Base-by-base conservation (phyloP, 139 green algal species). In the Astrephomene gubernaculifera region DNA sequence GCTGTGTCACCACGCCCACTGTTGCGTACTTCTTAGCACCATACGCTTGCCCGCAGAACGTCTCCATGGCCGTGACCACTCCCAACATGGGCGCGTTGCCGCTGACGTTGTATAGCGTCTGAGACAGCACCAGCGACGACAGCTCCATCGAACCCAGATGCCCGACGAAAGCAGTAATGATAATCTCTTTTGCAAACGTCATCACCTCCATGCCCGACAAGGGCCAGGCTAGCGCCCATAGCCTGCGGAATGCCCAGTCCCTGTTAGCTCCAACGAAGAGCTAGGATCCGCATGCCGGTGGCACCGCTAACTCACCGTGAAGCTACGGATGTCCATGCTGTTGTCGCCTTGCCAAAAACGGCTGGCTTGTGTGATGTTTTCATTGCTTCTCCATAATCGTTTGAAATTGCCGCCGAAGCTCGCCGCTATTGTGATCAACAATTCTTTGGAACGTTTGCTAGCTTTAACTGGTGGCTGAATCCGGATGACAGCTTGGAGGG, bases 181-280 rank as follows among this genome's bases (percentile, higher is more conserved):
- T 94, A 2, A 94, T 69, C 87, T 94, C 90, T 71, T 94, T 94
- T 53, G 88, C 85, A 69, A 94, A 94, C 0, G 90, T 92, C 41
- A 94, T 86, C 17, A 94, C 88, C 71, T 94, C 88, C 88, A 91
- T n/a, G n/a, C n/a, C n/a, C n/a, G n/a, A n/a, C n/a, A n/a, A n/a
- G n/a, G n/a, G n/a, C n/a, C n/a, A n/a, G 90, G 39, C 90, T 85
- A 94, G 81, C 14, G 81, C 53, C 87, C 88, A 94, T 39, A 93
- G 70, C 82, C 86, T 90, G 85, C 29, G 49, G 17, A 57, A 57
- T 12, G 49, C 49, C 49, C 12, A n/a, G n/a, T n/a, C n/a, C n/a
- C n/a, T n/a, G n/a, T n/a, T n/a, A n/a, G n/a, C n/a, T n/a, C n/a
- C n/a, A n/a, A n/a, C n/a, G n/a, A n/a, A n/a, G n/a, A n/a, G n/a